These are phyloP conservation scores for Beauveria scarabaeidicola DNA, from an alignment of 2,329 filamentous ascomycete species.

Conservation along the genomic window DNA sequence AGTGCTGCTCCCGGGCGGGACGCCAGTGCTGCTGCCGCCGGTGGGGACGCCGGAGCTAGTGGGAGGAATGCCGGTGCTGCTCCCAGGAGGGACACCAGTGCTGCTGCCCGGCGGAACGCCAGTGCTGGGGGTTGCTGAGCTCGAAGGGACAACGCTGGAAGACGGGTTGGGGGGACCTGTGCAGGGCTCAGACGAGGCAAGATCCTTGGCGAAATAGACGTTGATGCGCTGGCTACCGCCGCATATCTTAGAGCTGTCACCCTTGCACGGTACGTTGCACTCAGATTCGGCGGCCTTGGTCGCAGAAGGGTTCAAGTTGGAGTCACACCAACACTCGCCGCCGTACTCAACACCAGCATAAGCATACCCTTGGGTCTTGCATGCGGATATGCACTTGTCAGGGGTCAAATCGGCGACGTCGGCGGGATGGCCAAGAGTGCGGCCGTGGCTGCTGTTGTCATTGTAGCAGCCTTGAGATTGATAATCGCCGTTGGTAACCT, in stretches of 20 bases:
- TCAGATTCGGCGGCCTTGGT: constrained; percentile 22
- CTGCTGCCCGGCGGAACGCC: neutral
- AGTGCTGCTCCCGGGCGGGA: neutral
- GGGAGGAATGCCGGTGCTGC: neutral
- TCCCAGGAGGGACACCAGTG: neutral
- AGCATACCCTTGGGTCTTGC: constrained; percentile 34
- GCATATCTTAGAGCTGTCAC: constrained; percentile 24
- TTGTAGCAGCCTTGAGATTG: constrained; percentile 52
- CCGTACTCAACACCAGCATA: constrained; percentile 41
- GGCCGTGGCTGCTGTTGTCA: constrained; percentile 32
- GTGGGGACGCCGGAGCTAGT: neutral
- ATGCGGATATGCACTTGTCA: constrained; percentile 33
- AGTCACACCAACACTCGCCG: constrained; percentile 41
- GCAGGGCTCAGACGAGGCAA: constrained; percentile 8
- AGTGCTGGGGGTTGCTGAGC: neutral
- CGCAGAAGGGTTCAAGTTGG: constrained; percentile 42
- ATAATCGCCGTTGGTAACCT: constrained; percentile 44
- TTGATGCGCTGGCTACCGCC: constrained; percentile 25
- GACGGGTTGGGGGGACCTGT: neutral
- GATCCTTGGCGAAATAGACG: constrained; percentile 17
- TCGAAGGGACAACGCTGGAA: neutral
- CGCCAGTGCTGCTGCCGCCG: neutral
- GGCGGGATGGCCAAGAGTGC: constrained; percentile 37
- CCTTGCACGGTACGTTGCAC: constrained; percentile 27
- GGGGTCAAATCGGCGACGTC: constrained; percentile 33